Evolutionary conservation across 2,329 filamentous ascomycete species (phyloP).

Genomic region (Aspergillus sp.): DNA sequence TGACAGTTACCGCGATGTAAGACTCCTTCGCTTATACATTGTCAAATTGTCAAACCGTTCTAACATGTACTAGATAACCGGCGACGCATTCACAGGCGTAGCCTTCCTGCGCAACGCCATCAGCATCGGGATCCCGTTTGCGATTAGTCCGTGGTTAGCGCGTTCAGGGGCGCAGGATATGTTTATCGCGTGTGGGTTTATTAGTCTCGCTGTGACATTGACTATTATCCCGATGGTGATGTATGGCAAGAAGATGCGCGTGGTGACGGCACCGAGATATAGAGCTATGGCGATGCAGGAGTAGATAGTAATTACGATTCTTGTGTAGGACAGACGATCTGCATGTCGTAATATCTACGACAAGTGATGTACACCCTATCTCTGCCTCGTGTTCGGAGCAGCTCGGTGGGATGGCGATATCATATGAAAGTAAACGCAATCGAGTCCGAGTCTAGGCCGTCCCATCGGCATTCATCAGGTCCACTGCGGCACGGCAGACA

Average conservation of each 20-base stretch:
- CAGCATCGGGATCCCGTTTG: conserved; percentile 49
- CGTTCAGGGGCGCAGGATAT: not conserved
- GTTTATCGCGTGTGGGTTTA: conserved; percentile 4
- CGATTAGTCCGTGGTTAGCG: conserved; percentile 22
- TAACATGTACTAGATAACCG: conserved; percentile 40
- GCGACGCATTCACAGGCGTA: conserved; percentile 47
- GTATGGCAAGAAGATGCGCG: conserved; percentile 25
- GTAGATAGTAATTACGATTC: no score
- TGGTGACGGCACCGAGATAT: conserved; percentile 3
- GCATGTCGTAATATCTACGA: no score
- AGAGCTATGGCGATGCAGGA: not conserved
- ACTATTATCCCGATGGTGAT: conserved; percentile 23
- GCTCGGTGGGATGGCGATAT: no score
- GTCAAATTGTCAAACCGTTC: not conserved
- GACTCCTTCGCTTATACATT: not conserved
- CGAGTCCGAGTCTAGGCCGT: no score
- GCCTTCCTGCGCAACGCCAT: conserved; percentile 48
- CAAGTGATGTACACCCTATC: no score
- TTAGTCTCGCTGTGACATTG: conserved; percentile 18
- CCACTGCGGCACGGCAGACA: no score
- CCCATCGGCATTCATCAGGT: no score
- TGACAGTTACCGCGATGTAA: not conserved
- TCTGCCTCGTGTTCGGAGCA: no score
- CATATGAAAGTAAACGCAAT: no score
- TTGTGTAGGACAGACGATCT: no score